A percentile compares a stretch with the other conserved stretches of the same genome.
Conservation (phyloP, 1,139 yeast species). For the Saccharomycopsis hybrid region DNA sequence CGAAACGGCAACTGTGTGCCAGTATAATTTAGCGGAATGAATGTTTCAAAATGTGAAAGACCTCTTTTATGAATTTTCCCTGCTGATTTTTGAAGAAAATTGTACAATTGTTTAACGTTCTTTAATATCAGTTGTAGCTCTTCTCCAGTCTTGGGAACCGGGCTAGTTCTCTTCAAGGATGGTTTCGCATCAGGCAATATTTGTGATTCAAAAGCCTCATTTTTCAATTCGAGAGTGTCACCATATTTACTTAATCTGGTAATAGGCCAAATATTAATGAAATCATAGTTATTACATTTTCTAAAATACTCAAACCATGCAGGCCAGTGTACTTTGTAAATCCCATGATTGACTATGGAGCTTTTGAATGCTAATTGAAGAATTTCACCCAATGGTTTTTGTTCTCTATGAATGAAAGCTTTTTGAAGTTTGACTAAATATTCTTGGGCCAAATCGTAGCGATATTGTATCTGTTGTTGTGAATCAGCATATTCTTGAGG, state of each 20-base stretch:
- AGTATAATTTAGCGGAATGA: constrained; percentile 6
- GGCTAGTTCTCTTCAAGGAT: too few relatives aligned
- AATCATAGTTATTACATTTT: neutral
- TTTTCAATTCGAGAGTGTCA: neutral
- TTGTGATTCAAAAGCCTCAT: too few relatives aligned
- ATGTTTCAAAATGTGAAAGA: neutral
- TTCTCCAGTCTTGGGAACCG: neutral
- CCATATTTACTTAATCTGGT: neutral
- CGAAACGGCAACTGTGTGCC: constrained; percentile 9
- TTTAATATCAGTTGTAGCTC: neutral
- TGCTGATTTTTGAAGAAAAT: neutral
- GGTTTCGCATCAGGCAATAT: too few relatives aligned
- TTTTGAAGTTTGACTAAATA: neutral
- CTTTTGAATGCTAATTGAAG: constrained; percentile 6
- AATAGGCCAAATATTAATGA: constrained; percentile 13
- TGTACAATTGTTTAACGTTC: neutral
- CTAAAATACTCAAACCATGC: constrained; percentile 8
- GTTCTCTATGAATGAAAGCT: constrained; percentile 8
- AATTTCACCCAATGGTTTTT: neutral
- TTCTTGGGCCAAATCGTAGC: constrained; percentile 7
- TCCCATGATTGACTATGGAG: constrained; percentile 1
- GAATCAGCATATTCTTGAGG: neutral
- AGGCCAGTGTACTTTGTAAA: constrained; percentile 1
- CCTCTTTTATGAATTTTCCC: constrained; percentile 9
- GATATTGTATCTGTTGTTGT: neutral